Percentiles rank a stretch among this genome's conserved stretches.
phyloP scores from a whole-genome alignment of 2,329 filamentous ascomycete genomes.

The Graphilbum sp. region DNA sequence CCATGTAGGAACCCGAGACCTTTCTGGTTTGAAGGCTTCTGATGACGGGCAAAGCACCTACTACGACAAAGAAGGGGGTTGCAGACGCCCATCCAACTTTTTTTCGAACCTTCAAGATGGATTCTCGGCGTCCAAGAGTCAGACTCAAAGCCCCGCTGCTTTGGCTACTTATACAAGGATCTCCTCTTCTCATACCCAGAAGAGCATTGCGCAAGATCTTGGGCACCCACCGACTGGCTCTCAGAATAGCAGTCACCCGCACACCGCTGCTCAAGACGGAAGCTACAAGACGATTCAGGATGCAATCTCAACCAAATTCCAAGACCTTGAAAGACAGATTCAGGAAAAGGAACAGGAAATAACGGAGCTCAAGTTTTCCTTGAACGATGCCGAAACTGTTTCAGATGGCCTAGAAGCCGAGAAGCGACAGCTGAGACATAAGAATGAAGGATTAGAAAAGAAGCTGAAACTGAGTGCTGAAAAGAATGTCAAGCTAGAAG shows the following conservation, averaged over 20 bases:
- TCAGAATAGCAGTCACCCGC: neutral
- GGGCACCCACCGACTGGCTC: neutral
- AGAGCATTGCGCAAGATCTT: too few relatives aligned
- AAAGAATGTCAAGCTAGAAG: conserved; percentile 15
- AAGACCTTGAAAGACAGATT: conserved; percentile 3
- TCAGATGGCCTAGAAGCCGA: conserved; percentile 3
- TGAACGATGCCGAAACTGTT: conserved; percentile 4
- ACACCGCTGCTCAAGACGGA: neutral
- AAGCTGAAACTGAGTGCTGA: conserved; percentile 15
- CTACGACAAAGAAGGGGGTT: too few relatives aligned
- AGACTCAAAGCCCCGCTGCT: too few relatives aligned
- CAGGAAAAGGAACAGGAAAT: conserved; percentile 3
- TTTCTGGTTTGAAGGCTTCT: too few relatives aligned
- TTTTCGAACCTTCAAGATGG: too few relatives aligned
- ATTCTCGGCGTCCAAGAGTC: too few relatives aligned
- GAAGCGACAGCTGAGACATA: conserved; percentile 7
- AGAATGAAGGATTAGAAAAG: conserved; percentile 8
- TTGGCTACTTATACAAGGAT: too few relatives aligned
- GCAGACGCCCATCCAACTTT: too few relatives aligned
- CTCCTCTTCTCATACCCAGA: too few relatives aligned
- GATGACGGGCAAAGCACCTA: too few relatives aligned
- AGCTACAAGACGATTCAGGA: conserved; percentile 4
- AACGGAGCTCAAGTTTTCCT: conserved; percentile 5
- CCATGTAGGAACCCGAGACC: too few relatives aligned
- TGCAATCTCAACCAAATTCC: conserved; percentile 5